phyloP scores from a whole-genome alignment of 352 stramenopile species.

The Pythium periplocum region DNA sequence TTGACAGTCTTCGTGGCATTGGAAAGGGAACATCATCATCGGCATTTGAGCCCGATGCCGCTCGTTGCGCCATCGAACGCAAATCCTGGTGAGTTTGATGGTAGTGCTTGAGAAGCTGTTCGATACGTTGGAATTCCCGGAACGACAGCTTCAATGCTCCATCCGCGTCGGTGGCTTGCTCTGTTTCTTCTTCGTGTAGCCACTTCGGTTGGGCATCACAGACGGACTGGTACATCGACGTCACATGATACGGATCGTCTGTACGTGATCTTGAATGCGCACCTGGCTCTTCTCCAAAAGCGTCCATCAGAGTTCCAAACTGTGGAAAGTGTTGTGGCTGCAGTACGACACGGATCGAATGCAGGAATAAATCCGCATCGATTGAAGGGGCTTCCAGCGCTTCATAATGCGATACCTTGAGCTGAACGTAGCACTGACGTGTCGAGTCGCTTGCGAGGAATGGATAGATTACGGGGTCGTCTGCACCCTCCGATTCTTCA shows the following conservation, averaged over 20 bases:
- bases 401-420: conserved; percentile 81
- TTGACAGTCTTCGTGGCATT: conserved; percentile 49
- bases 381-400: conserved; percentile 60
- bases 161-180: conserved; percentile 8
- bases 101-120: conserved; percentile 77
- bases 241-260: background rate
- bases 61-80: conserved; percentile 19
- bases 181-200: conserved; percentile 24
- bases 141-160: conserved; percentile 57
- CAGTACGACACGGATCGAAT: conserved; percentile 71
- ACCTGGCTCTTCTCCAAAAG: conserved; percentile 29
- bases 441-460: conserved; percentile 64
- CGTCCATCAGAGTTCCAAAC: conserved; percentile 63
- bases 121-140: conserved; percentile 81
- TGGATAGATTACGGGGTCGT: conserved; percentile 22
- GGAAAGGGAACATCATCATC: conserved; percentile 21
- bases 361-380: conserved; percentile 81
- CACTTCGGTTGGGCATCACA: conserved; percentile 60
- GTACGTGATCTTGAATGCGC: too few relatives aligned
- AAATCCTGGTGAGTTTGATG: conserved; percentile 71
- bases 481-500: conserved; percentile 33
- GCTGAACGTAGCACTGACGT: conserved; percentile 73
- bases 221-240: conserved; percentile 70
- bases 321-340: conserved; percentile 78
- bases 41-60: background rate